Percentiles rank a stretch among this genome's conserved stretches.
These are phyloP conservation scores for Leishmania guyanensis DNA, from an alignment of 208 protist genomes.

Conservation along the genomic window DNA sequence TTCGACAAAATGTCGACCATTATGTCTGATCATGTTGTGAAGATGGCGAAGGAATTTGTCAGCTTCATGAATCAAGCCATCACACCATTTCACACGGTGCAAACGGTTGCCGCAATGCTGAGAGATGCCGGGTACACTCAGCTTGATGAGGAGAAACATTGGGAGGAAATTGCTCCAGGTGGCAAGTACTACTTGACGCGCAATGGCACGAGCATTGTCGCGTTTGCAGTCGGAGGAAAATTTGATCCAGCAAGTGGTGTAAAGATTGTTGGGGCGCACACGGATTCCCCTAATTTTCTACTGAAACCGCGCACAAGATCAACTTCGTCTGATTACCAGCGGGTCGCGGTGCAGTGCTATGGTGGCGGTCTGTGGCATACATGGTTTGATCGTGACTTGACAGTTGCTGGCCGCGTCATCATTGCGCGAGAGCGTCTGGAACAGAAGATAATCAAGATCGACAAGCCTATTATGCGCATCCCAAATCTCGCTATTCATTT, in stretches of 20 bases:
- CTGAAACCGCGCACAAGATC: constrained; percentile 75
- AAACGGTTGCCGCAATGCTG: constrained; percentile 52
- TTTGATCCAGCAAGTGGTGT: constrained; percentile 85
- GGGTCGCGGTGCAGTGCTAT: constrained; percentile 85
- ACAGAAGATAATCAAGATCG: constrained; percentile 71
- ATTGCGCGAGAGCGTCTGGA: constrained; percentile 40
- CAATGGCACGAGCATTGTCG: constrained; percentile 95
- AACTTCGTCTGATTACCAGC: constrained; percentile 41
- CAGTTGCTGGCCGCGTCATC: constrained; percentile 85
- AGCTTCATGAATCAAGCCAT: constrained; percentile 65
- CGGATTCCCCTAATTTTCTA: constrained; percentile 95
- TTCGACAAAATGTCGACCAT: constrained; percentile 18
- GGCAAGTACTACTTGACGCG: constrained; percentile 97
- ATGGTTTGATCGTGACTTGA: constrained; percentile 92
- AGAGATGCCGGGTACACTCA: constrained; percentile 48
- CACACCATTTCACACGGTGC: constrained; percentile 85
- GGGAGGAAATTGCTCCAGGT: constrained; percentile 64
- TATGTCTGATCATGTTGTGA: constrained; percentile 28
- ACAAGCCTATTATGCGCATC: constrained; percentile 94
- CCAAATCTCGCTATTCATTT: constrained; percentile 97
- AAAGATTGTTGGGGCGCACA: constrained; percentile 97
- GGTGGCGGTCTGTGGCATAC: constrained; percentile 91
- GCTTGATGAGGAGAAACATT: constrained; percentile 64
- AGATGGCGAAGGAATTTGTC: constrained; percentile 61
- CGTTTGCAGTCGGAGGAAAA: constrained; percentile 95